Evolutionary conservation across 106 monocot species (phyloP), one percentile per base, ranked within the genome.

Genomic region (Triglochin maritima): DNA sequence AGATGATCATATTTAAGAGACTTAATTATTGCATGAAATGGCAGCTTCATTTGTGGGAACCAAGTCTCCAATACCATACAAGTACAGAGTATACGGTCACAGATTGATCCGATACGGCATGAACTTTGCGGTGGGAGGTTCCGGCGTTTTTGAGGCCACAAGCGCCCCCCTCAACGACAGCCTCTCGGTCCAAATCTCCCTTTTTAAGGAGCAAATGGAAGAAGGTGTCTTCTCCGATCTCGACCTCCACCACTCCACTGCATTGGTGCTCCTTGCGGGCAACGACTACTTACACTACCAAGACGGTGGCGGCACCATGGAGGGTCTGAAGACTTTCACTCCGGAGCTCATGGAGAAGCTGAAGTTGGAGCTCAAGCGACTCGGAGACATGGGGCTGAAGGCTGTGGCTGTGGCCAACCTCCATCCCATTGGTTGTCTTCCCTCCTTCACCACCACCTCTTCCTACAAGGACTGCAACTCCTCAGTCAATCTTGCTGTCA

Each of bases 81-180:
- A 82, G 75, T 63, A 60, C 56, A 69, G 85, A 51, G 77, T 51
- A 49, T 42, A 47, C 3, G 69, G 67, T 17, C 5, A 63, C 45
- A 74, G 50, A 16, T 67, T 80, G 42, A 50, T 70, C 14, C 69
- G 51, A 11, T 75, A 65, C 17, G 88, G 88, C 50, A 88, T 88
- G 88, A 88, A 88, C 80, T 88, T 88, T 46, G 88, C 88, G 2
- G 66, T 82, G 4, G 85, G 72, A 45, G 68, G 68, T n/a, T 68
- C 68, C 2, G 68, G 68, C 9, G 70, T 85, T 14, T 79, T 86
- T 13, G 80, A 85, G 69, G 77, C 81, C 2, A 50, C 56, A 5
- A 29, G 29, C 29, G 29, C 29, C 1, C 65, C 67, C 57, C 54
- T 65, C 7, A 85, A 78, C 65, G 46, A 57, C 59, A 85, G 82